phyloP scores from a whole-genome alignment of 148 eudicot genomes.

The Dianthus caryophyllus region DNA sequence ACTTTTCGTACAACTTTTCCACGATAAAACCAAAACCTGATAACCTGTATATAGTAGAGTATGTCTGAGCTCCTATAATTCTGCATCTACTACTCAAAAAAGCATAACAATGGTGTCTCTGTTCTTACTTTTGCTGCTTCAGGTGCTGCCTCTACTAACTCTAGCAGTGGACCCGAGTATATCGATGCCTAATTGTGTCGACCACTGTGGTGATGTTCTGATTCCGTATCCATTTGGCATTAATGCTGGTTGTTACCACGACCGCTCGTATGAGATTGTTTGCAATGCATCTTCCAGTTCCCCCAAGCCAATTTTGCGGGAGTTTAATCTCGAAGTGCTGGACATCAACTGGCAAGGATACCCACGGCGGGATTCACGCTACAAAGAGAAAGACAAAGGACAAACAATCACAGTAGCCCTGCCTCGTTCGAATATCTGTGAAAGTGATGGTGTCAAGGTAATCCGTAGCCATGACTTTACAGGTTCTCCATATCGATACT shows the following conservation, averaged over 20 bases:
- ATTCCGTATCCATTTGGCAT: too few species aligned
- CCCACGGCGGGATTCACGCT: not conserved
- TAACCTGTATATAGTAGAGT: not conserved
- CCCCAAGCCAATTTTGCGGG: too few species aligned
- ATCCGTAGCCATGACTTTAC: conserved; percentile 17
- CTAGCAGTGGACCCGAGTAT: not conserved
- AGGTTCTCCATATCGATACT: conserved; percentile 16
- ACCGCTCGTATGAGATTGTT: too few species aligned
- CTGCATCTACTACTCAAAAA: too few species aligned
- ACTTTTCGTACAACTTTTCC: too few species aligned
- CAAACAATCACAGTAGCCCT: not conserved
- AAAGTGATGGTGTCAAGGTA: not conserved
- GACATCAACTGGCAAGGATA: conserved; percentile 17
- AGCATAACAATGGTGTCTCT: too few species aligned
- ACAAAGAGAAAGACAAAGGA: not conserved
- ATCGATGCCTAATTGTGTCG: conserved; percentile 28
- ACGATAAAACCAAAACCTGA: too few species aligned
- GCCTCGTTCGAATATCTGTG: conserved; percentile 14
- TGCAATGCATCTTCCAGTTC: too few species aligned
- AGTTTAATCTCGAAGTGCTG: too few species aligned
- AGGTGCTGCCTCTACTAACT: too few species aligned
- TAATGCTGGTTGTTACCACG: too few species aligned
- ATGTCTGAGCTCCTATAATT: not conserved
- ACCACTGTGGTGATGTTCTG: conserved; percentile 21
- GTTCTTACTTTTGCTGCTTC: too few species aligned